These are phyloP conservation scores for Epichloe hybrida DNA, from an alignment of 2,329 filamentous ascomycete species.

Conservation along the genomic window DNA sequence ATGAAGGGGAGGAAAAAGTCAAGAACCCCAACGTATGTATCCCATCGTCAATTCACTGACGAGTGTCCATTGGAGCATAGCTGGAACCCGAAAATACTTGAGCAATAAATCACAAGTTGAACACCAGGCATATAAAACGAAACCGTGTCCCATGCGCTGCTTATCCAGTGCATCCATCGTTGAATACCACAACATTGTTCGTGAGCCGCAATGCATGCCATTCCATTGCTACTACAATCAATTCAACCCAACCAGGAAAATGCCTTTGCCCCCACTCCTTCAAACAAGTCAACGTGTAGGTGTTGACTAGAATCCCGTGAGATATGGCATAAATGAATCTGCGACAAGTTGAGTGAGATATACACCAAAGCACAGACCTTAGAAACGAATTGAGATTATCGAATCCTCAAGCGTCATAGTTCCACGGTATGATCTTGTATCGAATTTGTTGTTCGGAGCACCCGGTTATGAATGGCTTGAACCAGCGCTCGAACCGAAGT, in stretches of 20 bases:
- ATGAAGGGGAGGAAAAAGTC: not conserved
- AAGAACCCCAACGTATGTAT: not conserved
- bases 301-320: not conserved
- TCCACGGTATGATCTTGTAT: slow-evolving; percentile 14
- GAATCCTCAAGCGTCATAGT: slow-evolving; percentile 10
- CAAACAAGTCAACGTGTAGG: not conserved
- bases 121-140: not conserved
- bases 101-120: not conserved
- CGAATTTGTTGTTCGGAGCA: slow-evolving; percentile 13
- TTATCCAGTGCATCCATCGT: not conserved
- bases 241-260: not conserved
- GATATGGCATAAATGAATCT: not conserved
- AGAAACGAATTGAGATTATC: no score
- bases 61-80: not conserved
- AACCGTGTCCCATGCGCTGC: not conserved
- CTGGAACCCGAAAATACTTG: not conserved
- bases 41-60: not conserved
- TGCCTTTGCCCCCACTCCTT: not conserved
- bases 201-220: not conserved
- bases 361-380: not conserved
- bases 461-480: slow-evolving; percentile 13
- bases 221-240: not conserved
- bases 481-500: slow-evolving; percentile 20
- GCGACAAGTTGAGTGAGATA: not conserved
- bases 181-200: not conserved